A percentile compares a stretch with the other conserved stretches of the same genome.
Conservation (phyloP, 148 eudicot species). For the Chenopodium album region DNA sequence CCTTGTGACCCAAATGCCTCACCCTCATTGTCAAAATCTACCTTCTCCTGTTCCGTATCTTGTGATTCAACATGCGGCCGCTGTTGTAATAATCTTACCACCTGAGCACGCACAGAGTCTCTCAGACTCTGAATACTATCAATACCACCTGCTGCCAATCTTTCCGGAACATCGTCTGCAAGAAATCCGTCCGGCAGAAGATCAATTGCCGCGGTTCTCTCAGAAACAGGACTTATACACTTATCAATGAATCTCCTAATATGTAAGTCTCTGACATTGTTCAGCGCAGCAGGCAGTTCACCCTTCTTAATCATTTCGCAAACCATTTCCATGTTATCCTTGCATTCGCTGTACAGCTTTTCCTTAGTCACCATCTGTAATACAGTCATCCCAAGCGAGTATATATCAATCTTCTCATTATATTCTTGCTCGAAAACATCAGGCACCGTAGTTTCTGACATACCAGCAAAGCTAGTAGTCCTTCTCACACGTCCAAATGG, state of each 20-base stretch:
- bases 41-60: too few relatives aligned
- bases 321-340: background rate
- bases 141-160: background rate
- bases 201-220: constrained; percentile 49
- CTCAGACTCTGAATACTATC: background rate
- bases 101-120: background rate
- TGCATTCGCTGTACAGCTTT: constrained; percentile 32
- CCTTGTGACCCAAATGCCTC: too few relatives aligned
- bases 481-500: background rate
- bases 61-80: too few relatives aligned
- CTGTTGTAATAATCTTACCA: background rate
- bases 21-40: too few relatives aligned
- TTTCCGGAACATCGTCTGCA: background rate
- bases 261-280: constrained; percentile 54
- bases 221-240: constrained; percentile 55
- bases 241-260: constrained; percentile 56
- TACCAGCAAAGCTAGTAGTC: too few relatives aligned
- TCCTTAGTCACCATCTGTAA: constrained; percentile 27
- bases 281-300: constrained; percentile 48
- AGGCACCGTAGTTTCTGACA: background rate
- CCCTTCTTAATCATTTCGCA: constrained; percentile 28
- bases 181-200: constrained; percentile 61
- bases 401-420: background rate
- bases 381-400: background rate
- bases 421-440: background rate